Evolutionary conservation across 257 asterid species (phyloP).

Genomic region (Ehretia macrophylla): DNA sequence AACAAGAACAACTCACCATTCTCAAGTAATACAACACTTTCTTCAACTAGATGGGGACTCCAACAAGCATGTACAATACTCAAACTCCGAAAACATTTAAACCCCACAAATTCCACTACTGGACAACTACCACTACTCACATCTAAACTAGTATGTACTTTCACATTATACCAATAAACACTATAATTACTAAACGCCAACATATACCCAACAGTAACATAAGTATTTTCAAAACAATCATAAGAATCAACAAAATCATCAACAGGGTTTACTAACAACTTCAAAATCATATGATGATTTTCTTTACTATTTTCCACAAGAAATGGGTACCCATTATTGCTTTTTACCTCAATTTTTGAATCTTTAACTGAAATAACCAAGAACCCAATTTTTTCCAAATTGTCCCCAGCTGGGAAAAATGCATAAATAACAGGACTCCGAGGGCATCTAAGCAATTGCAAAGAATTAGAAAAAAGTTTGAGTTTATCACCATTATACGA

Average conservation of each 20-base stretch:
- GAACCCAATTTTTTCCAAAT: slow-evolving; percentile 61
- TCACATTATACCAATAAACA: slow-evolving; percentile 56
- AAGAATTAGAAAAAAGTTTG: slow-evolving; percentile 8
- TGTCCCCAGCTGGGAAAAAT: slow-evolving; percentile 66
- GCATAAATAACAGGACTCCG: slow-evolving; percentile 30
- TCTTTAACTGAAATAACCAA: slow-evolving; percentile 48
- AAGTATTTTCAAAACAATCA: slow-evolving; percentile 5
- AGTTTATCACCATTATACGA: slow-evolving; percentile 1
- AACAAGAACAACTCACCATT: slow-evolving; percentile 66
- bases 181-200: slow-evolving; percentile 61
- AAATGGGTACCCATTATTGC: slow-evolving; percentile 9
- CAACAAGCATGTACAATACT: slow-evolving; percentile 59
- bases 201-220: slow-evolving; percentile 41
- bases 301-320: slow-evolving; percentile 30
- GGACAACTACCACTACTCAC: slow-evolving; percentile 18
- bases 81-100: slow-evolving; percentile 38
- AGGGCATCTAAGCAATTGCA: slow-evolving; percentile 51
- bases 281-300: slow-evolving; percentile 35
- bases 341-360: slow-evolving; percentile 24
- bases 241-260: slow-evolving; percentile 14
- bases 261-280: slow-evolving; percentile 34
- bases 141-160: slow-evolving; percentile 16
- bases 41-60: slow-evolving; percentile 77
- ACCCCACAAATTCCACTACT: slow-evolving; percentile 44
- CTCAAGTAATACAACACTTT: slow-evolving; percentile 66